Evolutionary conservation across 176 grass and related monocot species (phyloP), one percentile per base, ranked within the genome.

Genomic region (Typha latifolia): DNA sequence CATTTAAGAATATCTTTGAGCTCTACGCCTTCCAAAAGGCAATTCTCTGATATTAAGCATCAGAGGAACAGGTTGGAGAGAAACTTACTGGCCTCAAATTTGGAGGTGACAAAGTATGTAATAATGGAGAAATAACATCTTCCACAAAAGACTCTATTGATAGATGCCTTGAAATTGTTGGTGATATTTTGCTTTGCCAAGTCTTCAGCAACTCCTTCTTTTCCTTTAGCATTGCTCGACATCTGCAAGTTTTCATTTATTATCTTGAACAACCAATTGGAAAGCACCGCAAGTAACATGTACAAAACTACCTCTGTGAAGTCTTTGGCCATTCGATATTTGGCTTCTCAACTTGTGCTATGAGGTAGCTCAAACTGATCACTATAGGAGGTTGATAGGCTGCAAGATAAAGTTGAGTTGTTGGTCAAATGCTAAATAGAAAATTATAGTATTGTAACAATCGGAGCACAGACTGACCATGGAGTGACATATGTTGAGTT

Each of bases 241-340:
- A 91, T 79, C 93, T 97, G 69, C 56, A 66, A 79, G 63, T 51
- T 56, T 73, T 74, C 32, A 18, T 66, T 64, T 59, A 67, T 76
- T 72, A 82, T 24, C 48, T n/a, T 52, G 34, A 57, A 34, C 14
- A 65, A 64, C 10, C 49, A 64, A 14, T 48, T 61, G 47, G 22
- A 13, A 43, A 56, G 63, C 65, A 68, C 13, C 63, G 24, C 34
- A 37, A 37, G 49, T 31, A 55, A 63, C 12, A 59, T 57, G 59
- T 49, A 70, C 12, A 66, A 57, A 75, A 29, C 1, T 80, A 91
- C 88, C 93, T 96, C 47, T 96, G 93, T 61, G 72, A 84, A 69
- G 82, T 78, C 82, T 82, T 96, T 80, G 93, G 93, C 93, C 93
- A 96, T 75, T 91, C 85, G 86, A 96, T 91, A 70, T 82, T 84